phyloP scores from a whole-genome alignment of 192 early-diverging fungal genomes.

The Coemansia umbellata region DNA sequence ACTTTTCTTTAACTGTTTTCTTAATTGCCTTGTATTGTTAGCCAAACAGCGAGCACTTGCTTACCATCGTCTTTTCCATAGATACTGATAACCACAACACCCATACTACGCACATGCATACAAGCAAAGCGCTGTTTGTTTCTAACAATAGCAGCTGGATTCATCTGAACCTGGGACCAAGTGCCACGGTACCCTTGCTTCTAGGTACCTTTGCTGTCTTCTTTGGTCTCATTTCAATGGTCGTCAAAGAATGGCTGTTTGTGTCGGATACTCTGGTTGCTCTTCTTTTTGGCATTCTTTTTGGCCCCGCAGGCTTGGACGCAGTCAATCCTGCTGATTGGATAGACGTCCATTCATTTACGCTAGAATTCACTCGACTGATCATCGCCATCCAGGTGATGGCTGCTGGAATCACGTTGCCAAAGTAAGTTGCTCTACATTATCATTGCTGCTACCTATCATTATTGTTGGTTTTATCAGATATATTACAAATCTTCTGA shows the following conservation, averaged over 20 bases:
- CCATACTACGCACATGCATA: no score
- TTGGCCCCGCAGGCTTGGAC: slow-evolving; percentile 68
- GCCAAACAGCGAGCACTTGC: background rate
- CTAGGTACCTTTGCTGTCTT: slow-evolving; percentile 65
- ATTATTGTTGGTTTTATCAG: no score
- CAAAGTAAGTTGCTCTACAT: no score
- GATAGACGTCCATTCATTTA: slow-evolving; percentile 42
- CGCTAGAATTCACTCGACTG: slow-evolving; percentile 65
- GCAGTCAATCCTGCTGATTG: slow-evolving; percentile 61
- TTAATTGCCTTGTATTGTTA: background rate
- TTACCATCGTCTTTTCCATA: background rate
- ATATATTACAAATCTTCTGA: no score
- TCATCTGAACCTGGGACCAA: no score
- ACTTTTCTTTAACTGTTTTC: background rate
- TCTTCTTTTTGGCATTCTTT: slow-evolving; percentile 66
- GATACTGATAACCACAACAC: no score
- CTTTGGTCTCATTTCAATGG: slow-evolving; percentile 59
- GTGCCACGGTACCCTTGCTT: slow-evolving; percentile 40
- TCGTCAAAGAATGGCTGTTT: slow-evolving; percentile 65
- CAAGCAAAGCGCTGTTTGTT: no score
- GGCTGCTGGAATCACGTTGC: slow-evolving; percentile 76
- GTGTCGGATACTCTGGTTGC: slow-evolving; percentile 76
- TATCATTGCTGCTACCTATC: no score
- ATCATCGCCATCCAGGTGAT: slow-evolving; percentile 80
- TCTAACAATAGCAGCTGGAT: no score